phyloP scores from a whole-genome alignment of 352 stramenopile species.

The Thalassiosira hispida region DNA sequence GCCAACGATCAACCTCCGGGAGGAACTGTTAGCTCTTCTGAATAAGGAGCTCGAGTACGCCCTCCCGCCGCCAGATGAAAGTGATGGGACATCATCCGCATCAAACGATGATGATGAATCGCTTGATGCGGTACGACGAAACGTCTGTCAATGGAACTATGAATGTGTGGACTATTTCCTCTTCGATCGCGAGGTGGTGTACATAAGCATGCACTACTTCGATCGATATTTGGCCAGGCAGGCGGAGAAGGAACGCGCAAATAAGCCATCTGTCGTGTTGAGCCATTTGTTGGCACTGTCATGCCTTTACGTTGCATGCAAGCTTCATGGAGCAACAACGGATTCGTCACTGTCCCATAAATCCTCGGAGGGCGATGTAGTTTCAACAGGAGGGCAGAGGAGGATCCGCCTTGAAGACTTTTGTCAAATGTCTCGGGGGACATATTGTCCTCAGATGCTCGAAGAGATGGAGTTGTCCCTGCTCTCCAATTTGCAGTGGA shows the following conservation, averaged over 20 bases:
- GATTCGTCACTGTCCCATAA: background rate
- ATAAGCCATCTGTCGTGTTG: background rate
- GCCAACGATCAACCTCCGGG: conserved; percentile 28
- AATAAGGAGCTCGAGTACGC: conserved; percentile 29
- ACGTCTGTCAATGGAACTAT: conserved; percentile 45
- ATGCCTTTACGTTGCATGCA: conserved; percentile 26
- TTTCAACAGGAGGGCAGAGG: too few relatives aligned
- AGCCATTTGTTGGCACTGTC: conserved; percentile 24
- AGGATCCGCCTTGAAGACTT: conserved; percentile 25
- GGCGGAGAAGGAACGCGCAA: background rate
- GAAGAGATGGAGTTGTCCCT: conserved; percentile 39
- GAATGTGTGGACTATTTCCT: conserved; percentile 47
- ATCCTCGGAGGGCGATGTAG: background rate
- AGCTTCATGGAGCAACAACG: conserved; percentile 30
- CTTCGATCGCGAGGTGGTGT: conserved; percentile 35
- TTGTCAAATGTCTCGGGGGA: conserved; percentile 30
- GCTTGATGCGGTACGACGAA: conserved; percentile 2
- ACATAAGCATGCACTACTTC: conserved; percentile 44
- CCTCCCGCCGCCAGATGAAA: background rate
- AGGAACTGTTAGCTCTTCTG: conserved; percentile 22
- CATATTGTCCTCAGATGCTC: conserved; percentile 26
- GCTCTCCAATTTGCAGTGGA: conserved; percentile 29
- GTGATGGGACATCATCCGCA: background rate
- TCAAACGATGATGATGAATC: conserved; percentile 2
- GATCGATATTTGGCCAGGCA: conserved; percentile 41